Evolutionary conservation across 805 yeast species (phyloP), one percentile per base, ranked within the genome.

Genomic region (Sugiyamaella floridensis): DNA sequence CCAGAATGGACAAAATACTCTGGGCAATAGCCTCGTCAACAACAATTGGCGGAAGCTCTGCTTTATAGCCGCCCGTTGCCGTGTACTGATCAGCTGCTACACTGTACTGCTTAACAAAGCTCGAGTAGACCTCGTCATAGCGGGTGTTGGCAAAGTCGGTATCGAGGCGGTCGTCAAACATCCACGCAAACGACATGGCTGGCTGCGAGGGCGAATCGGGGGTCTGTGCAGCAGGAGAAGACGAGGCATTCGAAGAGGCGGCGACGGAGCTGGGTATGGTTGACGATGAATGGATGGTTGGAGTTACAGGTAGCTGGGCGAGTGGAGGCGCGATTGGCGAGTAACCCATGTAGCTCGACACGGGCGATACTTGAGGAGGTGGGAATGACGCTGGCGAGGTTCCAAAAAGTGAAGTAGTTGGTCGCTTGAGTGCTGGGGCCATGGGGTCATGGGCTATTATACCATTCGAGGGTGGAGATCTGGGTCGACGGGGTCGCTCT

Each of bases 61-160:
- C 42, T 5, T 11, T 37, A 28, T 29, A 43, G 4, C 48, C 52
- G 9, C 48, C 43, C 6, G 45, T n/a, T 14, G 48, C 19, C 12
- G 12, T 10, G 46, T 49, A 49, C 26, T 44, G 47, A 12, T 15
- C 47, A 16, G 48, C 52, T 10, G 47, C 26, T 14, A 47, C 16
- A 29, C 44, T 43, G 52, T 55, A 62, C 2, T 48, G 45, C 18
- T 52, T 49, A 11, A 52, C 45, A 2, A 47, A 7, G 29, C 56
- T 55, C 12, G 60, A 40, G 55, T 56, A 64, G 49, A 58, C 52
- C 18, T 58, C 49, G 52, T 64, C 66, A 46, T 64, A 64, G 43
- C 65, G 64, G 20, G 52, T 54, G 42, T 55, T 58, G 7, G 61
- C 57, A 37, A 48, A 56, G 19, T 58, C 56, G 15, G 61, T 56